phyloP scores from a whole-genome alignment of 176 grass and related monocot genomes.

The Oryza meridionalis region DNA sequence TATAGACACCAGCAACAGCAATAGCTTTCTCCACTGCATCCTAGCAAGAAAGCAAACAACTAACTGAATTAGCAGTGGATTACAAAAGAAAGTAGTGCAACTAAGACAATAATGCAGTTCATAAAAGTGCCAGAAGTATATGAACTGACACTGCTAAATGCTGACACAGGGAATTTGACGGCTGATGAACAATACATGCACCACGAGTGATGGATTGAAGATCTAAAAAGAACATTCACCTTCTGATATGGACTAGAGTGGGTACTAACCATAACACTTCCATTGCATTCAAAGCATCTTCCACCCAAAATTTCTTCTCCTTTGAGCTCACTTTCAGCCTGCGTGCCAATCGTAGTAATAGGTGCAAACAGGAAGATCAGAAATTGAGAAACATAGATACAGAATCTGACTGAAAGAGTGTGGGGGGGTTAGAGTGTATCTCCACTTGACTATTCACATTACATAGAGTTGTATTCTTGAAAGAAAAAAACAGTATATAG shows the following conservation, averaged over 20 bases:
- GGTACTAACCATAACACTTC: not conserved
- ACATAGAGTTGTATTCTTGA: not conserved
- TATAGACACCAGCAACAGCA: constrained; percentile 52
- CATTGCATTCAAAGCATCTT: constrained; percentile 60
- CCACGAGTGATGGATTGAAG: not conserved
- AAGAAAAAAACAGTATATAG: too few species aligned
- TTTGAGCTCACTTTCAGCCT: constrained; percentile 50
- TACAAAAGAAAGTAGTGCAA: not conserved
- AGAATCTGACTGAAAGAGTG: not conserved
- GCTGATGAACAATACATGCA: not conserved
- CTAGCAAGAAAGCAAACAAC: constrained; percentile 39
- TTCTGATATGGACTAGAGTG: constrained; percentile 16
- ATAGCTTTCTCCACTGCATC: constrained; percentile 55
- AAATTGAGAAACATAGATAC: not conserved
- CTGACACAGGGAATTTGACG: not conserved
- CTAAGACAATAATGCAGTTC: constrained; percentile 19
- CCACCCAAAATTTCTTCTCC: constrained; percentile 63
- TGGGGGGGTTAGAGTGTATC: not conserved
- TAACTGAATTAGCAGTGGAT: not conserved
- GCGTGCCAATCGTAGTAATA: constrained; percentile 38
- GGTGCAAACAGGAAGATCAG: not conserved
- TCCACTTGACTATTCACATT: not conserved
- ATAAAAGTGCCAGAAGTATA: constrained; percentile 24
- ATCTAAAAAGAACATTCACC: constrained; percentile 9
- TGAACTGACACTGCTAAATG: not conserved